Evolutionary conservation across 768 basidiomycete genomes (phyloP).

Genomic region (Erythrobasidium yunnanense): DNA sequence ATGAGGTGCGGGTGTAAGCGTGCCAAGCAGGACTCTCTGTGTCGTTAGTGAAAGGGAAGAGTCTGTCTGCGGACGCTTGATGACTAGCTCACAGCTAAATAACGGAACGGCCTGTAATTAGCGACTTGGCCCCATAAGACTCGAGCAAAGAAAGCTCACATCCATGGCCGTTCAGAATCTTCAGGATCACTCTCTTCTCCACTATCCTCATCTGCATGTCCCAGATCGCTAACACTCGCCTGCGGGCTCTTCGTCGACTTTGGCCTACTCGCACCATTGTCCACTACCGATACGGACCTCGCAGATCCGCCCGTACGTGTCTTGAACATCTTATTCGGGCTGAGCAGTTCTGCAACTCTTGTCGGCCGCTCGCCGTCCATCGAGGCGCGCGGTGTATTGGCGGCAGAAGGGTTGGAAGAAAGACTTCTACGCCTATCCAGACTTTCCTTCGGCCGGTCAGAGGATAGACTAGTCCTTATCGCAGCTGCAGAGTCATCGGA

Average conservation of each 20-base stretch:
- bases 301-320: background rate
- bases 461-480: background rate
- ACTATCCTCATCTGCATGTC: slow-evolving; percentile 33
- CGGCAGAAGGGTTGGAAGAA: too few species aligned
- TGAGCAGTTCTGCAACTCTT: background rate
- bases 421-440: background rate
- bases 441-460: background rate
- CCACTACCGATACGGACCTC: background rate
- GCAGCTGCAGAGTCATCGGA: background rate
- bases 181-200: slow-evolving; percentile 85
- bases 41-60: background rate
- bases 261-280: background rate
- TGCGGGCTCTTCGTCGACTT: background rate
- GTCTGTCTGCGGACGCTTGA: background rate
- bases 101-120: background rate
- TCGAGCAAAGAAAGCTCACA: slow-evolving; percentile 46
- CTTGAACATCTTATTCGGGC: background rate
- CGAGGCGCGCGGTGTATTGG: background rate
- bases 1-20: slow-evolving; percentile 81
- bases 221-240: background rate
- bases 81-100: slow-evolving; percentile 18
- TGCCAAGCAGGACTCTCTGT: slow-evolving; percentile 57
- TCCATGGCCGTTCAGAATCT: slow-evolving; percentile 93
- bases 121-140: background rate
- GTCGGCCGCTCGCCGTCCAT: background rate